Conservation (phyloP, 2,329 filamentous ascomycete genomes). For the Stagonosporopsis rhizophila region DNA sequence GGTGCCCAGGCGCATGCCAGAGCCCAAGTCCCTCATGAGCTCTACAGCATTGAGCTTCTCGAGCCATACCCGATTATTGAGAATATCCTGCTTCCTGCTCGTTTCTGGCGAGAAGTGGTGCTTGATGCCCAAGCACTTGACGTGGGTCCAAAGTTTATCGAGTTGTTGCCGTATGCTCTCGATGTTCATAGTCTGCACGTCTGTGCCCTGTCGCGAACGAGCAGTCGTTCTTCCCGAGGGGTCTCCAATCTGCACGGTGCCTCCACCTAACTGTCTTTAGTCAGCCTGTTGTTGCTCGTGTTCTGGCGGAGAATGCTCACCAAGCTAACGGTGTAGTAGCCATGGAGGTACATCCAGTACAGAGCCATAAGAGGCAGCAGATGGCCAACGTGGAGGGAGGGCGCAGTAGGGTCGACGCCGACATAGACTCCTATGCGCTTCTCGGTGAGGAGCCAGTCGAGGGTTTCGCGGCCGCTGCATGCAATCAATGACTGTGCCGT, state of each 20-base stretch:
- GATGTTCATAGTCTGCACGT: conserved; percentile 68
- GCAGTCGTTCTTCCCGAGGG: conserved; percentile 73
- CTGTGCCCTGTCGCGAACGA: conserved; percentile 61
- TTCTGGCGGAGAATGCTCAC: conserved; percentile 42
- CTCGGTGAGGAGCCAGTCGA: conserved; percentile 69
- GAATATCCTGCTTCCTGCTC: conserved; percentile 70
- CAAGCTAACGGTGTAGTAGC: conserved; percentile 71
- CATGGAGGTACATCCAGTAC: conserved; percentile 83
- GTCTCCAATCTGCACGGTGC: conserved; percentile 80
- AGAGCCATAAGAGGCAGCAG: conserved; percentile 82
- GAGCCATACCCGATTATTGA: conserved; percentile 89
- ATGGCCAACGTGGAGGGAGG: conserved; percentile 81
- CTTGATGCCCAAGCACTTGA: conserved; percentile 69
- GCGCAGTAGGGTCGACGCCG: conserved; percentile 81
- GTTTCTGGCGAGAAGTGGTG: conserved; percentile 70
- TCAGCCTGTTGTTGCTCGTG: conserved; percentile 30
- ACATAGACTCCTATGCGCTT: conserved; percentile 78
- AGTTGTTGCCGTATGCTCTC: conserved; percentile 73
- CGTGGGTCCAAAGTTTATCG: conserved; percentile 75
- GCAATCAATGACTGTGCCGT: conserved; percentile 21
- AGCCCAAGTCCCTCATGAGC: conserved; percentile 76
- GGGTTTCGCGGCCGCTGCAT: conserved; percentile 55
- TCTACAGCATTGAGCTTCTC: conserved; percentile 74
- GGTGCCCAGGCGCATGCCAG: conserved; percentile 76
- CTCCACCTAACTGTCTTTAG: conserved; percentile 65